Conservation (phyloP, 2,329 filamentous ascomycete species). For the Blastomyces gilchristii region DNA sequence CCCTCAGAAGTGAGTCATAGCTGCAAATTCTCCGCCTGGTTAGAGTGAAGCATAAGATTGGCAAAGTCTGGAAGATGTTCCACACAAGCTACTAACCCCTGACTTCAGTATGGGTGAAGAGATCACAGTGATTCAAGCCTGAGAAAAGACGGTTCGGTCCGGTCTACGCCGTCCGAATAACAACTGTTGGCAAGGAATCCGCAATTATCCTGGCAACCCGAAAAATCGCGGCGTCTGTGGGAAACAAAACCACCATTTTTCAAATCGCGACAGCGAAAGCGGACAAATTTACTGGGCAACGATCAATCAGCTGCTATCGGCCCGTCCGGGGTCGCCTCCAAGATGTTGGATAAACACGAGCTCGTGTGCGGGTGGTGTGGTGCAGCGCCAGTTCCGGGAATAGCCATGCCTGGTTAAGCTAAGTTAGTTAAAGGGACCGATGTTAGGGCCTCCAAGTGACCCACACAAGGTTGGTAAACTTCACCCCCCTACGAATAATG, state of each 20-base stretch:
- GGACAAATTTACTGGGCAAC: background rate
- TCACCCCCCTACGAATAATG: background rate
- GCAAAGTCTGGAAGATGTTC: background rate
- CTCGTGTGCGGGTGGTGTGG: background rate
- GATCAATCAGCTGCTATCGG: background rate
- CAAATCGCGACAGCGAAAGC: background rate
- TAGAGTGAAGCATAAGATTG: background rate
- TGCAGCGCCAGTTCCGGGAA: background rate
- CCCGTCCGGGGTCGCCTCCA: background rate
- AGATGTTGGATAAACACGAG: background rate
- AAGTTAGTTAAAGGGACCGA: background rate
- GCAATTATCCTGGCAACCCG: background rate
- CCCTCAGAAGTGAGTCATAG: background rate
- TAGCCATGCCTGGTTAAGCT: background rate
- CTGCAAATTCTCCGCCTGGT: background rate
- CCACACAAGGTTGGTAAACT: background rate
- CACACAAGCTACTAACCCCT: background rate
- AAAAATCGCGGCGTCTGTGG: background rate
- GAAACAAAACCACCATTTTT: background rate
- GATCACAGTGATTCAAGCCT: background rate
- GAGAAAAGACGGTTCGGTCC: background rate
- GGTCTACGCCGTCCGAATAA: background rate
- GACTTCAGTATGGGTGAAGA: background rate
- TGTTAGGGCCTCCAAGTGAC: background rate
- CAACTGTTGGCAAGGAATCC: background rate